These are phyloP conservation scores for Clarireedia monteithiana DNA, from an alignment of 2,329 filamentous ascomycete species.

Conservation along the genomic window DNA sequence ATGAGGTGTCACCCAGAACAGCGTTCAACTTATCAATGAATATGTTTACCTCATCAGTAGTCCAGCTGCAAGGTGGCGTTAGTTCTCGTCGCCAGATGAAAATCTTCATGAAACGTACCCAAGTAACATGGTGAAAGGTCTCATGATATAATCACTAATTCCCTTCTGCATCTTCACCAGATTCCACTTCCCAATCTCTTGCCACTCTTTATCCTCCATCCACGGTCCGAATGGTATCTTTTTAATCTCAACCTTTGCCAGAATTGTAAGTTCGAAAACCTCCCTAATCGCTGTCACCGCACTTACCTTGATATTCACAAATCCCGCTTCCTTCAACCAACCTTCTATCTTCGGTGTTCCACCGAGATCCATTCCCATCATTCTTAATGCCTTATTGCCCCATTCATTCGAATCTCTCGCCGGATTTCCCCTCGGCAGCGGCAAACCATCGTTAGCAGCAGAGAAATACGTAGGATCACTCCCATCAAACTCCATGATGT, in stretches of 20 bases:
- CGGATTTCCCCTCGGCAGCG: background rate
- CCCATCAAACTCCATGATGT: constrained; percentile 6
- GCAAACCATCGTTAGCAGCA: background rate
- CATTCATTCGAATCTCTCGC: background rate
- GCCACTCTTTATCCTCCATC: constrained; percentile 33
- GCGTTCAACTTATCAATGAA: background rate
- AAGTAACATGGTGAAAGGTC: background rate
- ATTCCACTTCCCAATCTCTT: constrained; percentile 13
- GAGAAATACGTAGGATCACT: background rate
- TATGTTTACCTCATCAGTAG: background rate
- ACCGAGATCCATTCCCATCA: background rate
- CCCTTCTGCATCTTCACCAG: constrained; percentile 11
- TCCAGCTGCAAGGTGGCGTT: background rate
- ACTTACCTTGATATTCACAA: constrained; percentile 35
- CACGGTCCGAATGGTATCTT: constrained; percentile 34
- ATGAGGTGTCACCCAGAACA: background rate
- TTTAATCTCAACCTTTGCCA: background rate
- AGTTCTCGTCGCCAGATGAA: background rate
- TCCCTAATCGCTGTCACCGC: constrained; percentile 29
- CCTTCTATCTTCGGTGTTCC: constrained; percentile 21
- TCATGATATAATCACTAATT: constrained; percentile 8
- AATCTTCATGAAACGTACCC: background rate
- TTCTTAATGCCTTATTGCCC: background rate
- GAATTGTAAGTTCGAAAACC: constrained; percentile 5
- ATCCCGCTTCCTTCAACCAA: constrained; percentile 32